A percentile compares a stretch with the other conserved stretches of the same genome.
Conservation (phyloP, 2,329 filamentous ascomycete genomes). For the Xylaria polymorpha region DNA sequence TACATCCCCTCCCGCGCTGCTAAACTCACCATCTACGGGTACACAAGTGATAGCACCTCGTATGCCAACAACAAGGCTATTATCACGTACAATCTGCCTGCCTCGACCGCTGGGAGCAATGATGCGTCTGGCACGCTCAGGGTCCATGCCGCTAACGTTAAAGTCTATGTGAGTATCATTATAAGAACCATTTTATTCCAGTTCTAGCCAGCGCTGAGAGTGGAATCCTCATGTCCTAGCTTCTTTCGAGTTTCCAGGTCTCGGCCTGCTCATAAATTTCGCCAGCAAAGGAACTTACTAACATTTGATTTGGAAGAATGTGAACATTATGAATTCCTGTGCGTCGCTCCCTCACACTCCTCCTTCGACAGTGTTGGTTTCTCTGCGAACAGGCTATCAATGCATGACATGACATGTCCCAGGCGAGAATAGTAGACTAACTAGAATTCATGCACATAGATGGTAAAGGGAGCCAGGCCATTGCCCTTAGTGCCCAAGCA, state of each 20-base stretch:
- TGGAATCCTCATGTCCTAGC: not conserved
- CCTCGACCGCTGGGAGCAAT: conserved; percentile 61
- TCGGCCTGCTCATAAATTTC: not conserved
- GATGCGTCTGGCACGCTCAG: conserved; percentile 63
- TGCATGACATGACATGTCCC: not conserved
- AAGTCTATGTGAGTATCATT: conserved; percentile 59
- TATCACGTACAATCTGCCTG: conserved; percentile 58
- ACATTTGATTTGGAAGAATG: conserved; percentile 54
- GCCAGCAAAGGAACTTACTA: conserved; percentile 10
- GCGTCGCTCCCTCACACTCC: conserved; percentile 11
- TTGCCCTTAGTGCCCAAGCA: conserved; percentile 59
- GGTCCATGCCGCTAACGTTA: conserved; percentile 61
- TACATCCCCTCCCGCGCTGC: conserved; percentile 59
- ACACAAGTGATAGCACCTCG: conserved; percentile 62
- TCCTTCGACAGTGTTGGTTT: not conserved
- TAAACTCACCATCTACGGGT: conserved; percentile 68
- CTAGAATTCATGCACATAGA: conserved; percentile 37
- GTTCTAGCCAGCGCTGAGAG: not conserved
- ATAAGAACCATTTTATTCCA: not conserved
- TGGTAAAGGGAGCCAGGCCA: conserved; percentile 60
- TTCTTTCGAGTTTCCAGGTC: not conserved
- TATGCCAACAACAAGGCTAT: conserved; percentile 70
- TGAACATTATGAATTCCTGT: conserved; percentile 62
- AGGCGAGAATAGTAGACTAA: conserved; percentile 5
- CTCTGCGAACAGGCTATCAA: not conserved